Base-by-base conservation (phyloP, 2,329 filamentous ascomycete genomes). In the Colletotrichum karsti region DNA sequence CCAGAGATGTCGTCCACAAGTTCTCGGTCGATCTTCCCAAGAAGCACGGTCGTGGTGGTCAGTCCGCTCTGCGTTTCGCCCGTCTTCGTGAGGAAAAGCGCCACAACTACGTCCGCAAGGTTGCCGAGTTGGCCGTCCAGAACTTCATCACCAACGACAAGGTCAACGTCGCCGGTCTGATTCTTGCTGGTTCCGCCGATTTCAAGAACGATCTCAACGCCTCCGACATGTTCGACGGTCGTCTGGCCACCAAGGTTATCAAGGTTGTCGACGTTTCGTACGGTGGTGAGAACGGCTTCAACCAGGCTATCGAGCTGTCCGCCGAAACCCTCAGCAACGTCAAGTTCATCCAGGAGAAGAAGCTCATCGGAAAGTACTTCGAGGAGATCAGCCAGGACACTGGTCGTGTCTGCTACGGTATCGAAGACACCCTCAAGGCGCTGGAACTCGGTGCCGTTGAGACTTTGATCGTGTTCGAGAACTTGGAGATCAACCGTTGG, bases 301-400 rank as follows among this genome's bases (percentile, higher is more conserved):
- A 99, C 86, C 97, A 99, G 85, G 96, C 96, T 69, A 99, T 99
- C 72, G 96, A 99, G 79, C 83, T 99, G 76, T 92, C 96, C 26
- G 90, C 94, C 7, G 97, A 99, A 86, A 99, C 96, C 7, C 89
- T 99, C 53, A 93, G 95, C 82, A 99, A 98, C 79, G 96, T 99
- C 88, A 99, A 99, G 85, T 99, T 99, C 81, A 98, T 99, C 80
- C 96, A 99, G 83, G 96, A 99, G 88, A 99, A 99, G 92, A 99
- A 98, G 86, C 90, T 99, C 71, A 99, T 99, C 77, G 95, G 95
- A 80, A 94, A 93, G 79, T 99, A 99, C 87, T 99, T 99, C 76
- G 95, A 99, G 80, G 95, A 99, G 83, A 98, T 99, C 77, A 97
- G 94, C 80, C 94, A 97, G 82, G 96, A 99, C 78, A 97, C 92